These are phyloP conservation scores for Xylaria grammica DNA, from an alignment of 495 filamentous ascomycete species.

Conservation along the genomic window DNA sequence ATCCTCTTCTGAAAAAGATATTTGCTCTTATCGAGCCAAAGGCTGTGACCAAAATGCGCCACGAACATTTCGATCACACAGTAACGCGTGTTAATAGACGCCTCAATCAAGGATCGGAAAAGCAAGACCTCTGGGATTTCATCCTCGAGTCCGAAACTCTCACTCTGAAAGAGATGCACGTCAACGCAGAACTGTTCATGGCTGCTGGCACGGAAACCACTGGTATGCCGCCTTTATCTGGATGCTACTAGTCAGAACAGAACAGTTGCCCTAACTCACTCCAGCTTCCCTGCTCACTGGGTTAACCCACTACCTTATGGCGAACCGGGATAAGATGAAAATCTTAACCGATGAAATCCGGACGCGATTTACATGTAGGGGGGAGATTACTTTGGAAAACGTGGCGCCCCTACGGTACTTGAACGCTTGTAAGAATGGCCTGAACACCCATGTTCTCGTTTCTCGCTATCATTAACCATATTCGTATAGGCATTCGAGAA, in stretches of 20 bases:
- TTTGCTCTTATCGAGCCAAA: constrained; percentile 14
- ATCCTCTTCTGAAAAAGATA: constrained; percentile 10
- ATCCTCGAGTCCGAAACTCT: constrained; percentile 8
- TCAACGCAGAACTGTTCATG: constrained; percentile 20
- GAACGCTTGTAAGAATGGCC: constrained; percentile 44
- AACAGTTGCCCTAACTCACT: neutral
- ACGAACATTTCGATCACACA: constrained; percentile 16
- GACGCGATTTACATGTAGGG: constrained; percentile 45
- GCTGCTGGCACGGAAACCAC: constrained; percentile 18
- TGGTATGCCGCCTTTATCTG: neutral
- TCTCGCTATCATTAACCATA: neutral
- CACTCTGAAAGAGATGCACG: constrained; percentile 18
- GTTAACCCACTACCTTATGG: constrained; percentile 56
- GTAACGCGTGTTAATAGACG: constrained; percentile 16
- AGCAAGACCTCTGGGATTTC: constrained; percentile 15
- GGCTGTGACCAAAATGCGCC: constrained; percentile 14
- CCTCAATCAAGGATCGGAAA: neutral
- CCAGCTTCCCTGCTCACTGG: constrained; percentile 45
- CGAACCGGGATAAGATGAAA: constrained; percentile 43
- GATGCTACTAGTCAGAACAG: no score
- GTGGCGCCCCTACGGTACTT: constrained; percentile 58
- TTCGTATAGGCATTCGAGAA: constrained; percentile 48
- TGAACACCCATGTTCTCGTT: neutral
- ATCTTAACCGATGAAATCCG: constrained; percentile 56
- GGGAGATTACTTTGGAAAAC: constrained; percentile 54